Percentiles rank a stretch among this genome's conserved stretches.
Conservation (phyloP, 495 filamentous ascomycete genomes). For the Ramalina peruviana region DNA sequence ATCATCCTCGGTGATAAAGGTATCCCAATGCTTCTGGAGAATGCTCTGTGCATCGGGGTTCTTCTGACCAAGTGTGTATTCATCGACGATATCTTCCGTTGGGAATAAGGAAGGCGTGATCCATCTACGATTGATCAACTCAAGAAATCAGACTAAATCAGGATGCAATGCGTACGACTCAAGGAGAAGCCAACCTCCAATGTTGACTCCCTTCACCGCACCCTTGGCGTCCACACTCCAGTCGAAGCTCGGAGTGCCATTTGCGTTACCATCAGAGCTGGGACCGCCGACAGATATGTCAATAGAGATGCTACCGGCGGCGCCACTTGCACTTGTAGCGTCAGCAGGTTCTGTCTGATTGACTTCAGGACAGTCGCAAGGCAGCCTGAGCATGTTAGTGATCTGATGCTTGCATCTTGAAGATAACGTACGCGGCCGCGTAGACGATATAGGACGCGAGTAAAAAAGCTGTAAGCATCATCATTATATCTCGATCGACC, state of each 20-base stretch:
- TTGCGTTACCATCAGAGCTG: not conserved
- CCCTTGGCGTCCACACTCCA: slow-evolving; percentile 24
- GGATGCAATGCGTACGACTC: slow-evolving; percentile 18
- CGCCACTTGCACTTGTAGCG: too few relatives aligned
- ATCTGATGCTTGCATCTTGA: too few relatives aligned
- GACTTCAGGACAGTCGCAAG: too few relatives aligned
- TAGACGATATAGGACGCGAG: too few relatives aligned
- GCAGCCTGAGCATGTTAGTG: too few relatives aligned
- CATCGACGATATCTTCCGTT: slow-evolving; percentile 37
- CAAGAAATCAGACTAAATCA: not conserved
- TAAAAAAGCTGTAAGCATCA: too few relatives aligned
- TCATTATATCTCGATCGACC: too few relatives aligned
- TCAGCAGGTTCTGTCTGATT: too few relatives aligned
- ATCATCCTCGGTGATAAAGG: slow-evolving; percentile 50
- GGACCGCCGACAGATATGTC: not conserved
- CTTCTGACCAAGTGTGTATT: slow-evolving; percentile 40
- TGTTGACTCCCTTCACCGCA: slow-evolving; percentile 41
- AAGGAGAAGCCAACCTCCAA: slow-evolving; percentile 46
- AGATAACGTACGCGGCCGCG: too few relatives aligned
- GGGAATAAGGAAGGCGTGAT: slow-evolving; percentile 32
- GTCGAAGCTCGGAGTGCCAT: slow-evolving; percentile 10
- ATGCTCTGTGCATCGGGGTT: slow-evolving; percentile 34
- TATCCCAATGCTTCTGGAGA: slow-evolving; percentile 43
- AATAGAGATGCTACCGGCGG: not conserved
- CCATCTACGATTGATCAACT: slow-evolving; percentile 17